A percentile compares a stretch with the other conserved stretches of the same genome.
phyloP scores from a whole-genome alignment of 768 basidiomycete genomes.

The Leccinum rimulosum region DNA sequence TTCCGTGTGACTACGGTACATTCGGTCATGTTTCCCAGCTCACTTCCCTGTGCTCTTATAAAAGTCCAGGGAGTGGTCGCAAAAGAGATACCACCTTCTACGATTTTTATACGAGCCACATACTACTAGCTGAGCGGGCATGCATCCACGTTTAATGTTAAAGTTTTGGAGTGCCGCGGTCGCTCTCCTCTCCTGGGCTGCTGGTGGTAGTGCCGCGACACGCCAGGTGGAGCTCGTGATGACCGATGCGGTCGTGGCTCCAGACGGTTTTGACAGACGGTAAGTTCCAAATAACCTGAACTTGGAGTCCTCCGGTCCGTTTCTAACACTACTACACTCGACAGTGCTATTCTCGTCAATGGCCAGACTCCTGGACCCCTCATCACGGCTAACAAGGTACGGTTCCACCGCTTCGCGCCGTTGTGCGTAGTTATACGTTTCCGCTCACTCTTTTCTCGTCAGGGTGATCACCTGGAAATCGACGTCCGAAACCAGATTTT shows the following conservation, averaged over 20 bases:
- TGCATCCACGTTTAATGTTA: conserved; percentile 8
- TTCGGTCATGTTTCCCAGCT: neutral
- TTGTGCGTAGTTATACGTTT: neutral
- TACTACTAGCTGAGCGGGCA: neutral
- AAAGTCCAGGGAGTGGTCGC: neutral
- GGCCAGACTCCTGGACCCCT: conserved; percentile 40
- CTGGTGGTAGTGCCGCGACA: conserved; percentile 6
- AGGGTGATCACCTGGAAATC: conserved; percentile 41
- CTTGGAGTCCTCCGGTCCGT: neutral
- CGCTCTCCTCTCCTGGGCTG: conserved; percentile 7
- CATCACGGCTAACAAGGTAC: conserved; percentile 40
- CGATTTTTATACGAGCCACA: neutral
- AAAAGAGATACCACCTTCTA: neutral
- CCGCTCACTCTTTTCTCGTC: neutral
- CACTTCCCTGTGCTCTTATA: neutral
- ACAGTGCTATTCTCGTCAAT: conserved; percentile 40
- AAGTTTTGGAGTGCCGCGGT: conserved; percentile 1
- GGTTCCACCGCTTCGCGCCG: neutral
- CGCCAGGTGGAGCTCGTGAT: conserved; percentile 29
- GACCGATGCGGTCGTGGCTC: conserved; percentile 38
- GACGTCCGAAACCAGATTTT: conserved; percentile 40
- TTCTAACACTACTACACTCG: conserved; percentile 14
- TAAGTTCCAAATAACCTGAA: conserved; percentile 7
- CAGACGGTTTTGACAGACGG: conserved; percentile 41
- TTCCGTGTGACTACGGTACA: neutral